These are phyloP conservation scores for Serendipita indica DNA, from an alignment of 768 basidiomycete genomes.

Conservation along the genomic window DNA sequence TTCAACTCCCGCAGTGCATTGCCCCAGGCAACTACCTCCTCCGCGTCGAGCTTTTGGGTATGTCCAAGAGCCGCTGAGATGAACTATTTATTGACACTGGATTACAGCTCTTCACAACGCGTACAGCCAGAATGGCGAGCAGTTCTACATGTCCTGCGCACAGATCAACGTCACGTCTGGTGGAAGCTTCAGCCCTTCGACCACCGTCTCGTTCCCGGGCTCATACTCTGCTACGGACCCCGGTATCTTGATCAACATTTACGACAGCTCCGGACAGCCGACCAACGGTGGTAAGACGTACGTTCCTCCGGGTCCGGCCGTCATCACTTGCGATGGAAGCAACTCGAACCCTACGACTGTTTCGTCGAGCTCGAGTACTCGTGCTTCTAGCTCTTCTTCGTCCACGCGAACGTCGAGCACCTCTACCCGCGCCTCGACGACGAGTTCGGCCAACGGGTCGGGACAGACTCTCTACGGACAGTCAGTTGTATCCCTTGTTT, in stretches of 20 bases:
- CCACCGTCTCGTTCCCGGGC: not conserved
- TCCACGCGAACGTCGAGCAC: not conserved
- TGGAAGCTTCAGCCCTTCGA: not conserved
- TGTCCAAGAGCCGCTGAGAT: constrained; percentile 24
- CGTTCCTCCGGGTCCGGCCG: constrained; percentile 22
- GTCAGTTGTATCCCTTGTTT: too few relatives aligned
- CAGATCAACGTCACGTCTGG: not conserved
- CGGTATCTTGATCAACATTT: constrained; percentile 23
- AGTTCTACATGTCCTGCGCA: constrained; percentile 17
- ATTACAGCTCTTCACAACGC: constrained; percentile 38
- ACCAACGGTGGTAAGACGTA: not conserved
- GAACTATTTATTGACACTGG: not conserved
- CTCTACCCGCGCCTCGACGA: not conserved
- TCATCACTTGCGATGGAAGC: constrained; percentile 3
- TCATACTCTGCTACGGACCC: constrained; percentile 20
- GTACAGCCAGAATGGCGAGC: constrained; percentile 29
- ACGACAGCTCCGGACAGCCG: not conserved
- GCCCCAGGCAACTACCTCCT: constrained; percentile 8
- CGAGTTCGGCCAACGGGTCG: not conserved
- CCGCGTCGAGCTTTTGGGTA: not conserved
- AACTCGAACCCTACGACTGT: not conserved
- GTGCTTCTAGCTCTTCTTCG: too few relatives aligned
- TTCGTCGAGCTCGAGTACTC: not conserved
- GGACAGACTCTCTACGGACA: not conserved
- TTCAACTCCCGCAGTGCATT: constrained; percentile 6